phyloP scores from a whole-genome alignment of 1,139 yeast genomes.

The Williopsis jadinii region DNA sequence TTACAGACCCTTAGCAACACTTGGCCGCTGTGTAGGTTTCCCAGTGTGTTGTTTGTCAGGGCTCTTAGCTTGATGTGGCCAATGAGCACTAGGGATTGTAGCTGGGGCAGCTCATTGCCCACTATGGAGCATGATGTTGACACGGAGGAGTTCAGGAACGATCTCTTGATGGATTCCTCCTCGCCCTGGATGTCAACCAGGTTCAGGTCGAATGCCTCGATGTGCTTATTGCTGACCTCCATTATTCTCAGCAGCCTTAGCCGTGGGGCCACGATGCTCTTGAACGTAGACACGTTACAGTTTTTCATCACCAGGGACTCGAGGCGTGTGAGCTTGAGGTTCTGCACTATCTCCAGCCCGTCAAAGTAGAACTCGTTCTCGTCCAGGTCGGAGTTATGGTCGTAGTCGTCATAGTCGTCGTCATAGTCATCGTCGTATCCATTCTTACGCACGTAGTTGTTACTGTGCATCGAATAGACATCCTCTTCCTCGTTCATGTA shows the following conservation, averaged over 20 bases:
- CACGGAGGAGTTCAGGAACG: constrained; percentile 7
- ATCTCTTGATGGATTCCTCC: background rate
- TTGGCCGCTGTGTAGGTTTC: background rate
- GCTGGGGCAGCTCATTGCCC: constrained; percentile 2
- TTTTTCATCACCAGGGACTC: constrained; percentile 14
- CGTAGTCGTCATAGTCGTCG: constrained; percentile 19
- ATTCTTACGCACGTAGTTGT: constrained; percentile 9
- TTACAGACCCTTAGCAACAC: constrained; percentile 12
- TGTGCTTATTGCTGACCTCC: constrained; percentile 14
- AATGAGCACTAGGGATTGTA: constrained; percentile 5
- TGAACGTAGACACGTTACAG: constrained; percentile 16
- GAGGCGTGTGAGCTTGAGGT: constrained; percentile 9
- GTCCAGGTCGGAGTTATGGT: constrained; percentile 20
- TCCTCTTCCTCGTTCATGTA: constrained; percentile 22
- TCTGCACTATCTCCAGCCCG: constrained; percentile 20
- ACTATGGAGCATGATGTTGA: constrained; percentile 8
- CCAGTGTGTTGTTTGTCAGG: constrained; percentile 6
- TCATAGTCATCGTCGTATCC: constrained; percentile 15
- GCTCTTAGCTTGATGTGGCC: constrained; percentile 8
- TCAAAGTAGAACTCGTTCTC: constrained; percentile 22
- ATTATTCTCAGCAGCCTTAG: constrained; percentile 14
- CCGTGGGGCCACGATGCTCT: constrained; percentile 10
- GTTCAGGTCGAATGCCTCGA: constrained; percentile 11
- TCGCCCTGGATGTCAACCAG: constrained; percentile 8
- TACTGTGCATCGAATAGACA: constrained; percentile 16